phyloP scores from a whole-genome alignment of 371 early-diverging fungal species.

The Mortierella sp. region DNA sequence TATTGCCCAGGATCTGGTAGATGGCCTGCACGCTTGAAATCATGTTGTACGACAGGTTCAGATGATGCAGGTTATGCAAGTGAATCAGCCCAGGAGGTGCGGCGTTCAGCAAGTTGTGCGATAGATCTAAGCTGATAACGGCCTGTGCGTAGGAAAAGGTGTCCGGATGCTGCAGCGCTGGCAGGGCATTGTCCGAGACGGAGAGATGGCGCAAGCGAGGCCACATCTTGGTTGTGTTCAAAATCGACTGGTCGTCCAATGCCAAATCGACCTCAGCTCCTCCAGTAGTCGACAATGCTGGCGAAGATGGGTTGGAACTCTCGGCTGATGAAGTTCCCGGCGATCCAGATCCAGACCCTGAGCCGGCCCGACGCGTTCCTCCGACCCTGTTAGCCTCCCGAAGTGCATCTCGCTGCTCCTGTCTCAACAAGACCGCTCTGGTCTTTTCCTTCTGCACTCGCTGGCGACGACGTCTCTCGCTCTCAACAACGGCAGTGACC shows the following conservation, averaged over 20 bases:
- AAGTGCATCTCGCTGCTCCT: constrained; percentile 49
- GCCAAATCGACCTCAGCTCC: constrained; percentile 1
- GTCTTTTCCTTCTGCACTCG: constrained; percentile 43
- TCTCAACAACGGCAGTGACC: constrained; percentile 55
- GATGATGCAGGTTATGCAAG: constrained; percentile 70
- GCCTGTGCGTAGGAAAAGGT: constrained; percentile 61
- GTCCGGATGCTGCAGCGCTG: constrained; percentile 62
- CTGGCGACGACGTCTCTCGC: constrained; percentile 53
- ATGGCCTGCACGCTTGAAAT: constrained; percentile 71
- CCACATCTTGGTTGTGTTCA: constrained; percentile 60
- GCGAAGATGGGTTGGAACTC: constrained; percentile 31
- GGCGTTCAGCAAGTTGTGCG: constrained; percentile 72
- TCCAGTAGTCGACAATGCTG: constrained; percentile 10
- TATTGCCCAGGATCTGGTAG: constrained; percentile 73
- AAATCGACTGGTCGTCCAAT: constrained; percentile 25
- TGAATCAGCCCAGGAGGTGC: constrained; percentile 69
- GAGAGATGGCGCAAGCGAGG: constrained; percentile 64
- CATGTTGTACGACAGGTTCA: constrained; percentile 78
- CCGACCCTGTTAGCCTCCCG: constrained; percentile 25
- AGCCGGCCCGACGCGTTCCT: constrained; percentile 17
- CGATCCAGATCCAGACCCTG: constrained; percentile 28
- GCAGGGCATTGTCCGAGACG: constrained; percentile 68
- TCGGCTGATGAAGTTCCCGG: constrained; percentile 13
- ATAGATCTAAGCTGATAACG: constrained; percentile 73
- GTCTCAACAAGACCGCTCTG: constrained; percentile 41